A percentile compares a stretch with the other conserved stretches of the same genome.
phyloP scores from a whole-genome alignment of 257 asterid genomes.

The Anisodus tanguticus region DNA sequence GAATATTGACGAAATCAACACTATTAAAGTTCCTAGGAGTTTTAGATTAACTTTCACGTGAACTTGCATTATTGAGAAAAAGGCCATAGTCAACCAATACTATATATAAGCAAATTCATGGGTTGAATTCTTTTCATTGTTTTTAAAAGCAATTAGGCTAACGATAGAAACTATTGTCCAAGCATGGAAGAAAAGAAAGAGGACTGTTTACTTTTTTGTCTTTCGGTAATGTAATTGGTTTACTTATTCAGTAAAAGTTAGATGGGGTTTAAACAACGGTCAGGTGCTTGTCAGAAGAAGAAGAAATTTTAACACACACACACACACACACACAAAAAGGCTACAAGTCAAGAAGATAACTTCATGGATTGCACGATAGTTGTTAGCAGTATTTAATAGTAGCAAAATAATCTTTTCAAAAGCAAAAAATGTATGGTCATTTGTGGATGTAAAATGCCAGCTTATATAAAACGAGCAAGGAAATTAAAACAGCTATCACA shows the following conservation, averaged over 20 bases:
- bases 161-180: not conserved
- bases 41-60: conserved; percentile 24
- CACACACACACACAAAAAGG: not conserved
- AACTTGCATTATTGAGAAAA: not conserved
- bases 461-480: not conserved
- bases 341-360: conserved; percentile 4
- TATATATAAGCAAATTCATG: not conserved
- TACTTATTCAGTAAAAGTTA: not conserved
- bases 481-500: not conserved
- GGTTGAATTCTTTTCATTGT: not conserved
- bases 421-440: not conserved
- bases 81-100: not conserved
- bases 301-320: not conserved
- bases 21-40: conserved; percentile 17
- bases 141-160: not conserved
- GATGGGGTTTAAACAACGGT: not conserved
- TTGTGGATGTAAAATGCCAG: not conserved
- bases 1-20: conserved; percentile 9
- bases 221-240: not conserved
- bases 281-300: conserved; percentile 15
- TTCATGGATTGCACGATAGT: conserved; percentile 16
- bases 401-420: not conserved
- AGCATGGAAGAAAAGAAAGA: not conserved
- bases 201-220: not conserved
- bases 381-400: not conserved